phyloP scores from a whole-genome alignment of 1,139 yeast species.

The Pichia sp. region DNA sequence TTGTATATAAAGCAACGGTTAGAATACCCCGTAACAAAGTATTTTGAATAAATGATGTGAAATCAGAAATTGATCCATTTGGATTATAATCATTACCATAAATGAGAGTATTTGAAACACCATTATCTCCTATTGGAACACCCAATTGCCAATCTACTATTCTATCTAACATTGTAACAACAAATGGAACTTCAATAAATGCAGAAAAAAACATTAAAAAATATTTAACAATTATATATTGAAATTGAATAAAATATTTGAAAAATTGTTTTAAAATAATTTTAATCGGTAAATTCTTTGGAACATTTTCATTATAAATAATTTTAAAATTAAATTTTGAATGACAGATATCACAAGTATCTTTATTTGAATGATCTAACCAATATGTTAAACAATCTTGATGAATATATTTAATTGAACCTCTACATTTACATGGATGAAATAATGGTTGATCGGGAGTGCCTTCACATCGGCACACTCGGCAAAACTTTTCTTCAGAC shows the following conservation, averaged over 20 bases:
- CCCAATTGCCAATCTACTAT: slow-evolving; percentile 18
- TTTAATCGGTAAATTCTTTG: slow-evolving; percentile 51
- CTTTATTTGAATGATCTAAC: slow-evolving; percentile 61
- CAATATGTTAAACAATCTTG: slow-evolving; percentile 89
- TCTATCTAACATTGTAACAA: slow-evolving; percentile 13
- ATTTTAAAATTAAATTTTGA: slow-evolving; percentile 68
- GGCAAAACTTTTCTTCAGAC: slow-evolving; percentile 63
- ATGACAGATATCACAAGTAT: slow-evolving; percentile 85
- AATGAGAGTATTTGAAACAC: not conserved
- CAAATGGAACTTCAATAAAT: slow-evolving; percentile 13
- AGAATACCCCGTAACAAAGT: slow-evolving; percentile 31
- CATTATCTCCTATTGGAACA: slow-evolving; percentile 9
- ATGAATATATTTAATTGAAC: slow-evolving; percentile 88
- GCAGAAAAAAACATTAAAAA: slow-evolving; percentile 6
- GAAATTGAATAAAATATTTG: slow-evolving; percentile 14
- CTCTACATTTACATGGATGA: slow-evolving; percentile 92
- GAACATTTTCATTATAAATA: slow-evolving; percentile 66
- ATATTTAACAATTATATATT: slow-evolving; percentile 11
- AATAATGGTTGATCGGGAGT: slow-evolving; percentile 70
- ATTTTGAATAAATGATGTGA: not conserved
- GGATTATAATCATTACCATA: not conserved
- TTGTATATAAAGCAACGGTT: slow-evolving; percentile 29
- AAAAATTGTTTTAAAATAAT: slow-evolving; percentile 39
- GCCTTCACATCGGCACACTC: slow-evolving; percentile 93
- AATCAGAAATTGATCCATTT: not conserved